Conservation (phyloP, 225 moss, liverwort and hornwort species). For the Climacium dendroides region DNA sequence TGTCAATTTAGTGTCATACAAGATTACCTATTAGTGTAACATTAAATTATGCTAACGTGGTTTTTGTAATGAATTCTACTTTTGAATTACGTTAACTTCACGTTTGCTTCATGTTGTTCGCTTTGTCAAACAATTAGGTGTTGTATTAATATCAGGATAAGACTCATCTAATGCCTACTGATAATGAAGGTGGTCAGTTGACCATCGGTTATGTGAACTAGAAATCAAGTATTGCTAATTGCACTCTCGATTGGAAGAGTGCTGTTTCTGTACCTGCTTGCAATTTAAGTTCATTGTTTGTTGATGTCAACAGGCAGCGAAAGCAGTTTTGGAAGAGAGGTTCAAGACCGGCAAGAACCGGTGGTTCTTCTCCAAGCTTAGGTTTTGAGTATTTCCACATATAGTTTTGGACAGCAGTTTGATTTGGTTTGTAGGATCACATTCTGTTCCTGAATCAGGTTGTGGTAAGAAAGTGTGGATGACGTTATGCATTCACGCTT, state of each 20-base stretch:
- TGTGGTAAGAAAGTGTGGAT: background rate
- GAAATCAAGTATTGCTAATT: background rate
- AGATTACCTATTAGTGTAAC: background rate
- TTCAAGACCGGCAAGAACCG: constrained; percentile 82
- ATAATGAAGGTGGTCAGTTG: background rate
- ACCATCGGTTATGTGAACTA: background rate
- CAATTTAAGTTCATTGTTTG: background rate
- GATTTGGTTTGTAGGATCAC: background rate
- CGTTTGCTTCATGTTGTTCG: background rate
- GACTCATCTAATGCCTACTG: background rate
- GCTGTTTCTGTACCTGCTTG: background rate
- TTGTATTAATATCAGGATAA: background rate
- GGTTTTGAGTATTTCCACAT: constrained; percentile 30
- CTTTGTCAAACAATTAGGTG: background rate
- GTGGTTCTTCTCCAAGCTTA: constrained; percentile 77
- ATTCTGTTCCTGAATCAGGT: background rate
- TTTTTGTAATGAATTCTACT: background rate
- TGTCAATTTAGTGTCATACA: background rate
- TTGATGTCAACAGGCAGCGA: constrained; percentile 35
- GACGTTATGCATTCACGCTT: background rate
- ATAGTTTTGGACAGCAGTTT: background rate
- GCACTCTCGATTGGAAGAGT: background rate
- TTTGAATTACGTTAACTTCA: background rate
- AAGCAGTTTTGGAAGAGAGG: constrained; percentile 56
- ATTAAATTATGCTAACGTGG: background rate